Base-by-base conservation (phyloP, 2,329 filamentous ascomycete genomes). In the Trichoderma cornu-damae region DNA sequence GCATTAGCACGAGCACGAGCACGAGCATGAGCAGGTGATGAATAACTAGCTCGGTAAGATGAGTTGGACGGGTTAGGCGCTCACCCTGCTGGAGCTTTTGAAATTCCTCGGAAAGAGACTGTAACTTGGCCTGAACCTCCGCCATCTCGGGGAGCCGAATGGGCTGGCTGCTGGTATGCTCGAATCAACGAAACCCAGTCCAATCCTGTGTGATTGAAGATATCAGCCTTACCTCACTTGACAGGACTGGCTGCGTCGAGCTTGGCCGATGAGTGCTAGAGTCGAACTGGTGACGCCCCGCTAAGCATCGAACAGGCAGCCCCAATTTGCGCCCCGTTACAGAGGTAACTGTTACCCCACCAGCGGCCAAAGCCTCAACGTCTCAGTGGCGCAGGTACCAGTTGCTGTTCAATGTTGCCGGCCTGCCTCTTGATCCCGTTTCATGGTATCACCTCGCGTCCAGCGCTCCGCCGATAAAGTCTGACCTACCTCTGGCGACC, bases 31-130 rank as follows among this genome's bases (percentile, higher is more conserved):
- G 52, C n/a, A 16, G 5, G 20, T 24, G 12, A 12, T 14, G 18
- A n/a, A n/a, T n/a, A n/a, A n/a, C n/a, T n/a, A n/a, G n/a, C n/a
- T n/a, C n/a, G n/a, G n/a, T n/a, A n/a, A n/a, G n/a, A n/a, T n/a
- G n/a, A n/a, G n/a, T n/a, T n/a, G n/a, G n/a, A n/a, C n/a, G n/a
- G n/a, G n/a, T n/a, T n/a, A n/a, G n/a, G 6, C 12, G 65, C 73
- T 61, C 70, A 89, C 91, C 91, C 73, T 87, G 85, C 74, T 97
- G 92, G 26, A 96, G 78, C 69, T 88, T 87, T 70, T 92, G 87
- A 70, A 88, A 97, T 63, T 96, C 87, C 52, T 96, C 91, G 0
- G 90, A 91, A 42, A 96, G 82, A 53, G 80, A 77, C 75, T 96
- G 92, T 24, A 96, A 79, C 67, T 83, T 83, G 61, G 87, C 88